Evolutionary conservation across 176 grass and related monocot genomes (phyloP).

Genomic region (Cenchrus fungigraminus): DNA sequence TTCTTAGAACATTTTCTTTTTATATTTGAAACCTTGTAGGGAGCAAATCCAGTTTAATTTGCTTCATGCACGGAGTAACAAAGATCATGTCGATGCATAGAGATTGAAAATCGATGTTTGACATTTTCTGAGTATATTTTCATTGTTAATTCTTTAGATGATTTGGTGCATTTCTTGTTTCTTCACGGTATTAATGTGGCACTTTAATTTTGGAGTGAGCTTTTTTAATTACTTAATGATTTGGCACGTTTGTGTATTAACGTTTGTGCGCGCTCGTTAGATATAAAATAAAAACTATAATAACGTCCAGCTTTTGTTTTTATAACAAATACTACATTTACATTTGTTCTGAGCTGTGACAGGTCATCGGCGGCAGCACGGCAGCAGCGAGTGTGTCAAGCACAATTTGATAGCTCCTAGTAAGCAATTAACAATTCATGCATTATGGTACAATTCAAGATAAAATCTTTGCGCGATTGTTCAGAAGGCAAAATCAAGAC

Average conservation of each 20-base stretch:
- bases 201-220: neutral
- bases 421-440: too few species aligned
- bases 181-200: neutral
- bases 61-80: neutral
- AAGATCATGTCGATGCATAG: neutral
- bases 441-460: neutral
- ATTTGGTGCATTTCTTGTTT: neutral
- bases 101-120: neutral
- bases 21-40: neutral
- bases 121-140: neutral
- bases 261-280: too few species aligned
- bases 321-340: neutral
- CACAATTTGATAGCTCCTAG: neutral
- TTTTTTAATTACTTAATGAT: neutral
- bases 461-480: neutral
- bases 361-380: neutral
- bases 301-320: neutral
- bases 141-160: neutral
- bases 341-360: neutral
- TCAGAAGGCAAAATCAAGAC: neutral
- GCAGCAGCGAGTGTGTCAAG: neutral
- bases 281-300: neutral
- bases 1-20: neutral
- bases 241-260: neutral
- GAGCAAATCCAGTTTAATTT: neutral